A percentile compares a stretch with the other conserved stretches of the same genome.
phyloP scores from a whole-genome alignment of 768 basidiomycete species.

The Tricholoma furcatifolium region DNA sequence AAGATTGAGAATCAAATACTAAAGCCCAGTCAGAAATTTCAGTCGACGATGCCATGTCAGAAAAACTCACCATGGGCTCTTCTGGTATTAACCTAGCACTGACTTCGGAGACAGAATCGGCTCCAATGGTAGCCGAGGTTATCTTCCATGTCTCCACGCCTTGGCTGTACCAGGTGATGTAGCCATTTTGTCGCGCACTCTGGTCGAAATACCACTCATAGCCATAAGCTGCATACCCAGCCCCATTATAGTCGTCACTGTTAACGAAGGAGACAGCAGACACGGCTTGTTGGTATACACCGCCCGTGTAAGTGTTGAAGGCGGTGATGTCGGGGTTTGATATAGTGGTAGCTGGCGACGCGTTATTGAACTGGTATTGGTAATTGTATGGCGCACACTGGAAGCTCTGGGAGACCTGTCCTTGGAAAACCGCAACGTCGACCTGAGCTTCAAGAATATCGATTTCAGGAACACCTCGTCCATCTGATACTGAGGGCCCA shows the following conservation, averaged over 20 bases:
- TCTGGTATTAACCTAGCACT: slow-evolving; percentile 75
- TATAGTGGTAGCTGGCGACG: slow-evolving; percentile 50
- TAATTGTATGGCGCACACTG: slow-evolving; percentile 82
- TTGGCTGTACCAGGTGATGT: slow-evolving; percentile 81
- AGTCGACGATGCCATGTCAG: slow-evolving; percentile 6
- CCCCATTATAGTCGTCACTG: slow-evolving; percentile 52
- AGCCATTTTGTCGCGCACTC: slow-evolving; percentile 62
- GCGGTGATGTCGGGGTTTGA: slow-evolving; percentile 48
- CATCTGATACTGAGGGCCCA: slow-evolving; percentile 65
- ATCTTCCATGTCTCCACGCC: slow-evolving; percentile 71
- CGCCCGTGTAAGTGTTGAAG: slow-evolving; percentile 71
- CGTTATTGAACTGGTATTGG: slow-evolving; percentile 59
- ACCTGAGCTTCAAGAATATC: slow-evolving; percentile 89
- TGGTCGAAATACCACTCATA: slow-evolving; percentile 83
- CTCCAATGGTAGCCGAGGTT: slow-evolving; percentile 61
- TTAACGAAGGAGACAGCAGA: slow-evolving; percentile 62
- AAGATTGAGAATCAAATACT: slow-evolving; percentile 86
- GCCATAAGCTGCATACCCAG: slow-evolving; percentile 60
- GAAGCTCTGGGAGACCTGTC: slow-evolving; percentile 76
- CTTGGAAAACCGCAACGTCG: slow-evolving; percentile 46
- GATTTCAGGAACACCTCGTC: slow-evolving; percentile 89
- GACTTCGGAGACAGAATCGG: slow-evolving; percentile 59
- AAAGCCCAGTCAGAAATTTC: slow-evolving; percentile 1
- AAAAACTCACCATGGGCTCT: slow-evolving; percentile 83
- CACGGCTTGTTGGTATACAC: slow-evolving; percentile 70